Conservation (phyloP, 257 asterid genomes). For the Petrea volubilis region DNA sequence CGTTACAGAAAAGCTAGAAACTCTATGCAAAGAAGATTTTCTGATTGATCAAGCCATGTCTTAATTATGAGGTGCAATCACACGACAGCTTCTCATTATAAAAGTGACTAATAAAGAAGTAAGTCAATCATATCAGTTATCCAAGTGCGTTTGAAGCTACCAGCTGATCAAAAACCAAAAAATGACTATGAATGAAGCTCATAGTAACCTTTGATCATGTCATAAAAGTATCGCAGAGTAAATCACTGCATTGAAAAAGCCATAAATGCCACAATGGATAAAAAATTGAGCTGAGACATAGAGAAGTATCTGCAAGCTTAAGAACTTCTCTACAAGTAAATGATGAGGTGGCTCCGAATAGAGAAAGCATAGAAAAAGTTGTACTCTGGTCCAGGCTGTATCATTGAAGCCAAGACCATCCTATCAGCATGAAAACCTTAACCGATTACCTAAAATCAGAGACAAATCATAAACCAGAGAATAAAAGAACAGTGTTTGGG, state of each 20-base stretch:
- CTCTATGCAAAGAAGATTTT: slow-evolving; percentile 4
- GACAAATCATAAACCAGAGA: not conserved
- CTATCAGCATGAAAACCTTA: not conserved
- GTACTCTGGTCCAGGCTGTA: not conserved
- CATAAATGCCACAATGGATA: not conserved
- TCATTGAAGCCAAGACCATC: slow-evolving; percentile 5
- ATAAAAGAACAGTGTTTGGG: not conserved
- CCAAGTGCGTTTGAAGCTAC: not conserved
- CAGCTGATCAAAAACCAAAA: not conserved
- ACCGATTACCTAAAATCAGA: not conserved
- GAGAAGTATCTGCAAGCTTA: not conserved
- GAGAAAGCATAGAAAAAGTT: not conserved
- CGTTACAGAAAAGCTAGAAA: not conserved
- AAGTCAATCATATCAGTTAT: not conserved
- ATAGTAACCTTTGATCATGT: not conserved
- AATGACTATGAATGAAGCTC: not conserved
- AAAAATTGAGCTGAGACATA: not conserved
- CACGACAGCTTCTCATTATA: not conserved
- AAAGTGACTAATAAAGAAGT: not conserved
- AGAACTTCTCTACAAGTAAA: not conserved
- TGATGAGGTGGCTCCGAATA: not conserved
- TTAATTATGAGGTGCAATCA: not conserved
- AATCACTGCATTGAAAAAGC: not conserved
- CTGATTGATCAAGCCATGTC: not conserved
- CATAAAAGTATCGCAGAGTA: not conserved